Evolutionary conservation across 2,329 filamentous ascomycete species (phyloP), one percentile per base, ranked within the genome.

Genomic region (Sphaerostilbella broomeana): DNA sequence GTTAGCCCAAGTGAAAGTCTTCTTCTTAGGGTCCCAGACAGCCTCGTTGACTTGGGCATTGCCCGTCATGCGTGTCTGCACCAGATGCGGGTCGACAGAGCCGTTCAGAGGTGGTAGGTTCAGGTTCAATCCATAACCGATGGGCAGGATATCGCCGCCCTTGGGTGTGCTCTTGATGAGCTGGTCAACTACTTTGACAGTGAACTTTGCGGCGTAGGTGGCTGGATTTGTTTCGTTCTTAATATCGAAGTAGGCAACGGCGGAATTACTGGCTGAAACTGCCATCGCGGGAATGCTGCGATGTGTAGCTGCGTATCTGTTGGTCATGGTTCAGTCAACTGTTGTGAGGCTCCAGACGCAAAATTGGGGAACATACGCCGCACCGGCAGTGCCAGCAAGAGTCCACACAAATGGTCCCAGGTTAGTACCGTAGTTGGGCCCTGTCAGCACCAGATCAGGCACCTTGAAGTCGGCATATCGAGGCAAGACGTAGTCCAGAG

Each of bases 371-470:
- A 47, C 53, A 36, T 38, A 58, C 53, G 57, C 56, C 20, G 69
- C 69, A 6, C 70, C 72, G 8, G 68, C 59, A 4, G 72, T 70
- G 2, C 73, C 71, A 0, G 67, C 68, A 2, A 73, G 48, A 0
- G 71, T 73, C 58, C 66, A 75, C 2, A 75, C 59, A 49, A 77
- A 77, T 0, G 70, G 61, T 0, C 73, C 75, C 0, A 72, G 51
- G 47, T 77, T 77, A 15, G 59, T 62, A 4, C 73, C 73, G 45
- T 66, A 73, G 54, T 79, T 79, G 6, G 74, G 73, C 0, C 75
- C 75, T 0, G 69, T 62, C 4, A 78, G 52, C 15, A 77, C 62
- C 3, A 78, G 62, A 38, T 79, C 74, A 1, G 71, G 70, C 2
- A 62, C 61, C n/a, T 53, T 60, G 49, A 71, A 66, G 49, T 68